phyloP scores from a whole-genome alignment of 495 filamentous ascomycete genomes.

The Daldinia loculata region DNA sequence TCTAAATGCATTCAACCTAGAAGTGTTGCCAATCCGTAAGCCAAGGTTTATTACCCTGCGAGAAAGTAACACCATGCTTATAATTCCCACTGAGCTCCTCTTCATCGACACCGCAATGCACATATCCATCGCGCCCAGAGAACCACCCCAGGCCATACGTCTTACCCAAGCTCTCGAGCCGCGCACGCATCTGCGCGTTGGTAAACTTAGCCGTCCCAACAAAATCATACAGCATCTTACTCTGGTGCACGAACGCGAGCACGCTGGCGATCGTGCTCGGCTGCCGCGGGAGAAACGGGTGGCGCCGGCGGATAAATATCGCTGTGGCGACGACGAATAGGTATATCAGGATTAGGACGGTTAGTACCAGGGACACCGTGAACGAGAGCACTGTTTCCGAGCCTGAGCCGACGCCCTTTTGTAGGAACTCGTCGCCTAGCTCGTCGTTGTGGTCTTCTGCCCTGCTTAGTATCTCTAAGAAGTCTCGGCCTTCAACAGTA shows the following conservation, averaged over 20 bases:
- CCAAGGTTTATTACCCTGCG: conserved; percentile 56
- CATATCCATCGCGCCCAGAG: conserved; percentile 67
- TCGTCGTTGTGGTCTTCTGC: background rate
- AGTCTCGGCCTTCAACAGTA: conserved; percentile 65
- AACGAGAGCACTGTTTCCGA: conserved; percentile 70
- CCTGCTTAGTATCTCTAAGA: conserved; percentile 48
- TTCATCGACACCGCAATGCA: conserved; percentile 75
- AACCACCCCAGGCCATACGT: conserved; percentile 80
- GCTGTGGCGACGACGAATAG: conserved; percentile 60
- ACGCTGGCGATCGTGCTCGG: conserved; percentile 76
- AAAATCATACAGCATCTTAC: conserved; percentile 77
- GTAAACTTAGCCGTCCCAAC: conserved; percentile 69
- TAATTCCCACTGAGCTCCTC: conserved; percentile 70
- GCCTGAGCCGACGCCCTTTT: conserved; percentile 55
- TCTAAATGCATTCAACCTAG: background rate
- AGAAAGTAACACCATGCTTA: conserved; percentile 63
- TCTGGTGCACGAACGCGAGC: conserved; percentile 76
- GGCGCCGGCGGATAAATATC: conserved; percentile 64
- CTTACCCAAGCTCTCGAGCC: conserved; percentile 63
- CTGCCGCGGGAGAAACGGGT: conserved; percentile 74
- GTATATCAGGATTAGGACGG: conserved; percentile 65
- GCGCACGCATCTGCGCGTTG: conserved; percentile 62
- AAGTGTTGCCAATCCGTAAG: conserved; percentile 12
- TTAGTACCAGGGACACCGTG: conserved; percentile 65
- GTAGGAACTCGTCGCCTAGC: conserved; percentile 22